Evolutionary conservation across 768 basidiomycete species (phyloP), one percentile per base, ranked within the genome.

Genomic region (Porpolomopsis calyptriformis): DNA sequence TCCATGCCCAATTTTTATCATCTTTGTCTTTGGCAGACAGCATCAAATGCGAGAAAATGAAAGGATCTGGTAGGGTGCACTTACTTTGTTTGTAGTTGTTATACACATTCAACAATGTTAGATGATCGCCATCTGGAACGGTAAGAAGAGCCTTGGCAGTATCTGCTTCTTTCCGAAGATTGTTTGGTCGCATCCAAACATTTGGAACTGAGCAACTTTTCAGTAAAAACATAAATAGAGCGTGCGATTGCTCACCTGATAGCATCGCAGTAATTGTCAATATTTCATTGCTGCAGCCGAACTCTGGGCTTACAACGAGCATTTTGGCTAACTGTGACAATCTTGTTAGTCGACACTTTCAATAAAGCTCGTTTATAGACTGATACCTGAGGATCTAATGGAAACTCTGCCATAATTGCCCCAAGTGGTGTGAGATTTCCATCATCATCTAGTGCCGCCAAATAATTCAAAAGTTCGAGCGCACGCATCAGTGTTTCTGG

Each of bases 401-500:
- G 96, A 71, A 98, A 98, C 55, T 97, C 91, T 0, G 96, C 94
- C 94, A 98, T 97, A 49, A 90, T 83, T 29, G 66, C 70, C 3
- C 96, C 96, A 6, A 98, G 67, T 0, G 80, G 64, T 1, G 96
- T 98, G 47, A 99, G 62, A 43, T 89, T 80, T 9, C 96, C 93
- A 2, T 96, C 91, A 54, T 97, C 92, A 57, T 98, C 91, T 49
- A 99, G 69, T 1, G 93, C 94, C 4, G 84, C 79, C 36, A 98
- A 73, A 62, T 82, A 94, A 58, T 98, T 94, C 39, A 99, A 72
- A 27, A 97, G 65, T 61, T 98, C 96, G 44, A 99, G 67, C 8
- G 94, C 94, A 47, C 93, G 82, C 92, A 98, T 96, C 40, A 98
- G 74, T 1, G 93, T 97, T 58, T 99, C 92, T 14, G 91, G 90